These are phyloP conservation scores for Dichomitus squalens DNA, from an alignment of 1,284 basidiomycete genomes.

Conservation along the genomic window DNA sequence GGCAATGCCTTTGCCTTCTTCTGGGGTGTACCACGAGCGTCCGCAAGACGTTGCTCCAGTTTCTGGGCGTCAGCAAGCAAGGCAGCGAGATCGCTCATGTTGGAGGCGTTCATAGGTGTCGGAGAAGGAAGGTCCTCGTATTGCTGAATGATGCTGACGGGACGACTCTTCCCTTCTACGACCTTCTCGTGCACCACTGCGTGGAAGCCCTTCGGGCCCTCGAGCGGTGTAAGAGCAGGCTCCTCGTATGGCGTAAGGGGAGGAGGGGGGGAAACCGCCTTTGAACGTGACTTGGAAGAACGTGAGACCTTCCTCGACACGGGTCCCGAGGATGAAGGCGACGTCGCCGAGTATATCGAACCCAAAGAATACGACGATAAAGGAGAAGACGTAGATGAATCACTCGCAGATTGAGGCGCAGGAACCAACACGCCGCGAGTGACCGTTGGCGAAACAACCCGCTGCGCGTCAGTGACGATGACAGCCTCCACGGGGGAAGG, in stretches of 20 bases:
- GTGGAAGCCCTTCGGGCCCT: constrained; percentile 28
- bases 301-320: constrained; percentile 15
- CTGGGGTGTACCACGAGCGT: constrained; percentile 18
- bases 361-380: constrained; percentile 15
- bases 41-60: constrained; percentile 32
- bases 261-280: constrained; percentile 8
- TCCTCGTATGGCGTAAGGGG: constrained; percentile 19
- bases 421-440: constrained; percentile 22
- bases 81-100: constrained; percentile 31
- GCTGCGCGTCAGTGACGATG: constrained; percentile 25
- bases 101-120: constrained; percentile 22
- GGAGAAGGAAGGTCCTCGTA: constrained; percentile 18
- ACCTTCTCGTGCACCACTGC: constrained; percentile 36
- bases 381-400: constrained; percentile 17
- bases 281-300: constrained; percentile 4
- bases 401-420: constrained; percentile 15
- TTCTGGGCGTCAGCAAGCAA: constrained; percentile 32
- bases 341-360: constrained; percentile 16
- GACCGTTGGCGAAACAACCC: constrained; percentile 22
- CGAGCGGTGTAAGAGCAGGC: constrained; percentile 25
- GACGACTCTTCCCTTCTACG: constrained; percentile 21
- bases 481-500: constrained; percentile 23
- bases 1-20: constrained; percentile 25
- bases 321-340: constrained; percentile 13
- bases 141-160: constrained; percentile 17